Conservation (phyloP, 106 monocot species). For the Allium cepa region DNA sequence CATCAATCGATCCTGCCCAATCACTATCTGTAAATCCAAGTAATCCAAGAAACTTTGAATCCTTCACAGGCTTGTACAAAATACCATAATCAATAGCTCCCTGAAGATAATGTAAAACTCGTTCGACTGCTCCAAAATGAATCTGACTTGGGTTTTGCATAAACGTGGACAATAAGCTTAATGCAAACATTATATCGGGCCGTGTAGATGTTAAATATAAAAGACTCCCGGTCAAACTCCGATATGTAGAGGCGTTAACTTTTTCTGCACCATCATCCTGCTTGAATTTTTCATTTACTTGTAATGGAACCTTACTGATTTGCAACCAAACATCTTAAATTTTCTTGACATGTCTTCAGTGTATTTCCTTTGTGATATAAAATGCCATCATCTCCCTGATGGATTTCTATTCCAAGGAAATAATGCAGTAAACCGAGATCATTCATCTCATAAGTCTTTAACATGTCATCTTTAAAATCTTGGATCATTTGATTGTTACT, state of each 20-base stretch:
- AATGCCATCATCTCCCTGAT: neutral
- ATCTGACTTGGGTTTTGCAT: neutral
- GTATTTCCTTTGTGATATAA: too few species aligned
- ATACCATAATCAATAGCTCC: neutral
- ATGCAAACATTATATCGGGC: neutral
- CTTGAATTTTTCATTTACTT: too few species aligned
- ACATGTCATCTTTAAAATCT: slow-evolving; percentile 9
- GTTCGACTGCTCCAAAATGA: neutral
- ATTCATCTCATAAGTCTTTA: slow-evolving; percentile 10
- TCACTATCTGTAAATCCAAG: neutral
- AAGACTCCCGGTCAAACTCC: too few species aligned
- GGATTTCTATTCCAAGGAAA: slow-evolving; percentile 11
- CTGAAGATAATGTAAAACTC: neutral
- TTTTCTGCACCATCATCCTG: too few species aligned
- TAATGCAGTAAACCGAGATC: slow-evolving; percentile 3
- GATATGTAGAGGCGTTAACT: too few species aligned
- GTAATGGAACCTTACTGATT: too few species aligned
- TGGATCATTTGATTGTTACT: neutral
- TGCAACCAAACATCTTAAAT: too few species aligned
- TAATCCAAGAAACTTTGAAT: neutral
- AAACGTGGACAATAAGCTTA: neutral
- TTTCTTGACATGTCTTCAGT: too few species aligned
- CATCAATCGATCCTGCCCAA: neutral
- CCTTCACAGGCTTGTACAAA: neutral
- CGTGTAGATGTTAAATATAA: too few species aligned